Percentiles rank a stretch among this genome's conserved stretches.
These are phyloP conservation scores for Lipomyces japonicus DNA, from an alignment of 805 yeast genomes.

Conservation along the genomic window DNA sequence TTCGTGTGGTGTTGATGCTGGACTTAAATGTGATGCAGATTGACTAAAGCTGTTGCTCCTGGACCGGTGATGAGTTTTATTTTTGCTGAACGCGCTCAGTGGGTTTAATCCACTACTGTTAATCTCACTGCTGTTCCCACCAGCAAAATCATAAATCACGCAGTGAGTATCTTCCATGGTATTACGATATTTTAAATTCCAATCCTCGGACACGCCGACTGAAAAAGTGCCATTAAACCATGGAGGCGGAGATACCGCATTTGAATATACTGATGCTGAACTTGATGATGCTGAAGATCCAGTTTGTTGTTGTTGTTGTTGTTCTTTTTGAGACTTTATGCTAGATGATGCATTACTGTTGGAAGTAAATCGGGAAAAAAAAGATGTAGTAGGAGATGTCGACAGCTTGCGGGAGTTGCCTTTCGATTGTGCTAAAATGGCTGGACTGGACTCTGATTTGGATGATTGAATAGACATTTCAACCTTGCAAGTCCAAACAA, in stretches of 20 bases:
- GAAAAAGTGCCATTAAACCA: conserved; percentile 51
- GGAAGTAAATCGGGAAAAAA: conserved; percentile 14
- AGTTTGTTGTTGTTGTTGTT: background rate
- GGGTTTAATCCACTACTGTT: background rate
- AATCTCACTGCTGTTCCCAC: conserved; percentile 32
- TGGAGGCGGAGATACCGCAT: conserved; percentile 34
- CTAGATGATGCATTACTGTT: background rate
- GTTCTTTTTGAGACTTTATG: conserved; percentile 3
- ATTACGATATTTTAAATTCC: conserved; percentile 71
- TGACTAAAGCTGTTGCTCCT: background rate
- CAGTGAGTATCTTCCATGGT: conserved; percentile 97
- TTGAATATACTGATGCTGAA: conserved; percentile 2
- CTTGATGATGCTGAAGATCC: background rate
- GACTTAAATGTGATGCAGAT: background rate
- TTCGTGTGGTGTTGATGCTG: background rate
- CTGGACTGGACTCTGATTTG: too few relatives aligned
- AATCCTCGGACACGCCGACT: conserved; percentile 91
- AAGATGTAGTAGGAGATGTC: background rate
- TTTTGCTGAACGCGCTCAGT: background rate
- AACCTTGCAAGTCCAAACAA: too few relatives aligned
- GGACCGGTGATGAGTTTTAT: background rate
- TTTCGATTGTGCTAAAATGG: too few relatives aligned
- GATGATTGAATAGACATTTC: too few relatives aligned
- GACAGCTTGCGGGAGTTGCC: too few relatives aligned
- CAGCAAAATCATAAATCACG: conserved; percentile 88